Evolutionary conservation across 164 flowering plant genomes (phyloP).

Genomic region (Aristolochia fimbriata): DNA sequence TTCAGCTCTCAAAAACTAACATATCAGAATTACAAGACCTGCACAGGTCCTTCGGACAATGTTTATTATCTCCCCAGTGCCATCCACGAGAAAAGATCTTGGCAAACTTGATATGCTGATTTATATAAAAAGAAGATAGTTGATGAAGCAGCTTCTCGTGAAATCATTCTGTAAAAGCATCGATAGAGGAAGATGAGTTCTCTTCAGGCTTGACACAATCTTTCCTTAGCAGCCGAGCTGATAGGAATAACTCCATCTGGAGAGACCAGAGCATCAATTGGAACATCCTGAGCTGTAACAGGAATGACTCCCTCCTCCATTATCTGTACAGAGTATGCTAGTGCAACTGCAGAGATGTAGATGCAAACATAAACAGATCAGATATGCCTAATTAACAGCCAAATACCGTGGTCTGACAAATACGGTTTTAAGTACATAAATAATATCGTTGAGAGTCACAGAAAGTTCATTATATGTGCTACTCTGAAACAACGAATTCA

Average conservation of each 20-base stretch:
- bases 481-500: not conserved
- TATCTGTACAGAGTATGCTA: constrained; percentile 79
- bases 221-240: constrained; percentile 45
- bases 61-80: too few relatives aligned
- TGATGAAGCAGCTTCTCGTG: too few relatives aligned
- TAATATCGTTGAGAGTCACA: not conserved
- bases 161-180: too few relatives aligned
- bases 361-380: not conserved
- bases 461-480: not conserved
- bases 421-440: not conserved
- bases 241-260: constrained; percentile 73
- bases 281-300: constrained; percentile 56
- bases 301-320: constrained; percentile 74
- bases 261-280: constrained; percentile 72
- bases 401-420: not conserved
- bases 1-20: too few relatives aligned
- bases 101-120: too few relatives aligned
- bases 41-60: too few relatives aligned
- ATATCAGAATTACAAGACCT: too few relatives aligned
- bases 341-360: constrained; percentile 54
- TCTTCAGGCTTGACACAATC: constrained; percentile 10
- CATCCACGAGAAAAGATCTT: too few relatives aligned
- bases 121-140: too few relatives aligned
- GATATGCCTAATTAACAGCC: not conserved
- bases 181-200: too few relatives aligned